Conservation (phyloP, 2,329 filamentous ascomycete species). For the Sporothrix globosa region DNA sequence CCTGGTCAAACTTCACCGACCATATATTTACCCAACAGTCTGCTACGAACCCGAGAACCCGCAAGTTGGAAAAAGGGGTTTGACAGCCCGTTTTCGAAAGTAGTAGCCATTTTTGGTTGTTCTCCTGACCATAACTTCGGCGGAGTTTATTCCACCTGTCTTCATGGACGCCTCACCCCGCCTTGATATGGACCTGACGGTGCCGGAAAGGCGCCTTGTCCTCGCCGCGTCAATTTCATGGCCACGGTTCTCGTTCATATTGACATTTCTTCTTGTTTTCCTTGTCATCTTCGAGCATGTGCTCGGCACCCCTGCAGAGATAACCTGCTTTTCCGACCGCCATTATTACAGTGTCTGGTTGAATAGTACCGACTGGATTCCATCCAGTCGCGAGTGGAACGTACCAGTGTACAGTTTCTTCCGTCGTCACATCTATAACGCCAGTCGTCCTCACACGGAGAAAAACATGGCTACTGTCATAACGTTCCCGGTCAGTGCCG, state of each 20-base stretch:
- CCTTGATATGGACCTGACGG: conserved; percentile 51
- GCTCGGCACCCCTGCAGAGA: conserved; percentile 90
- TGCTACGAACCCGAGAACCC: conserved; percentile 99
- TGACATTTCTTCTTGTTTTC: conserved; percentile 93
- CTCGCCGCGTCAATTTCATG: conserved; percentile 87
- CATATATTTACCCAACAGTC: conserved; percentile 91
- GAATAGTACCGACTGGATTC: conserved; percentile 86
- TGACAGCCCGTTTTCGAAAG: conserved; percentile 82
- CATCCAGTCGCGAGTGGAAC: conserved; percentile 97
- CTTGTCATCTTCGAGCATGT: conserved; percentile 98
- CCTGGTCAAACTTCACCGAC: conserved; percentile 78
- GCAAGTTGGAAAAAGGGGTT: conserved; percentile 72
- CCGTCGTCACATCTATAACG: conserved; percentile 88
- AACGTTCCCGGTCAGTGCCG: conserved; percentile 86
- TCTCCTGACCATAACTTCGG: conserved; percentile 83
- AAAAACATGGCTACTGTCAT: conserved; percentile 78
- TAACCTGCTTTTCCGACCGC: conserved; percentile 88
- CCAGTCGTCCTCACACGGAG: conserved; percentile 75
- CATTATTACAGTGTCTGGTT: conserved; percentile 86
- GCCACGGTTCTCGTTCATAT: conserved; percentile 95
- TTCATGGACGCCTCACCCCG: conserved; percentile 68
- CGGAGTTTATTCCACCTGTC: conserved; percentile 94
- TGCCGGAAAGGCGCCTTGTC: conserved; percentile 73
- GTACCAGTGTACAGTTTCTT: conserved; percentile 97
- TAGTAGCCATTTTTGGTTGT: conserved; percentile 92